phyloP scores from a whole-genome alignment of 768 basidiomycete species.

The Baorangia bicolor region DNA sequence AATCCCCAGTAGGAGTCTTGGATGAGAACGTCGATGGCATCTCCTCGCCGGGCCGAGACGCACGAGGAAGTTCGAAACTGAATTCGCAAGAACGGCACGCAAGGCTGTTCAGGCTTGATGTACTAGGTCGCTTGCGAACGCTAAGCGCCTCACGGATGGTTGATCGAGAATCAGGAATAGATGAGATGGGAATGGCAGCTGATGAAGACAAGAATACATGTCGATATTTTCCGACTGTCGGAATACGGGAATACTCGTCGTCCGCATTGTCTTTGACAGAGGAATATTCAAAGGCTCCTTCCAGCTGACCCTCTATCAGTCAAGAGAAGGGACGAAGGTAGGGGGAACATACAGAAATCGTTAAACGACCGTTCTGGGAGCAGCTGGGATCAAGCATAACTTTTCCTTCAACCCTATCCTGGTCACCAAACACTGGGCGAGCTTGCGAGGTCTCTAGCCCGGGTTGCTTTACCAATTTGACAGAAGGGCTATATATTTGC shows the following conservation, averaged over 20 bases:
- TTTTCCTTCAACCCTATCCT: conserved; percentile 59
- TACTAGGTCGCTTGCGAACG: conserved; percentile 48
- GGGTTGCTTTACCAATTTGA: conserved; percentile 42
- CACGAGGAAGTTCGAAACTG: conserved; percentile 54
- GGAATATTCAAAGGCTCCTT: conserved; percentile 56
- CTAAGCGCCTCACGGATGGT: conserved; percentile 34
- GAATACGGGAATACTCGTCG: conserved; percentile 20
- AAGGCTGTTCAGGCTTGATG: conserved; percentile 37
- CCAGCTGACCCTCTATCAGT: conserved; percentile 43
- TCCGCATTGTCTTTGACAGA: conserved; percentile 24
- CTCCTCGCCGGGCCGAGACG: conserved; percentile 51
- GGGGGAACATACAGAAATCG: conserved; percentile 46
- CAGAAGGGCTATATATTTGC: conserved; percentile 59
- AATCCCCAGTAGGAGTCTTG: conserved; percentile 30
- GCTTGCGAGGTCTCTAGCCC: conserved; percentile 27
- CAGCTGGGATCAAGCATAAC: conserved; percentile 55
- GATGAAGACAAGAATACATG: conserved; percentile 54
- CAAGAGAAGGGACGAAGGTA: background rate
- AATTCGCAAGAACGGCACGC: conserved; percentile 42
- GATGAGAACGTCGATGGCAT: conserved; percentile 59
- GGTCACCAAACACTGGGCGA: conserved; percentile 56
- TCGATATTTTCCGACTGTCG: conserved; percentile 29
- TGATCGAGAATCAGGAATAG: conserved; percentile 21
- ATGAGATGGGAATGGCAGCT: conserved; percentile 41
- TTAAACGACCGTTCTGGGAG: conserved; percentile 53